These are phyloP conservation scores for Astrothelium macrocarpum DNA, from an alignment of 495 filamentous ascomycete species.

Conservation along the genomic window DNA sequence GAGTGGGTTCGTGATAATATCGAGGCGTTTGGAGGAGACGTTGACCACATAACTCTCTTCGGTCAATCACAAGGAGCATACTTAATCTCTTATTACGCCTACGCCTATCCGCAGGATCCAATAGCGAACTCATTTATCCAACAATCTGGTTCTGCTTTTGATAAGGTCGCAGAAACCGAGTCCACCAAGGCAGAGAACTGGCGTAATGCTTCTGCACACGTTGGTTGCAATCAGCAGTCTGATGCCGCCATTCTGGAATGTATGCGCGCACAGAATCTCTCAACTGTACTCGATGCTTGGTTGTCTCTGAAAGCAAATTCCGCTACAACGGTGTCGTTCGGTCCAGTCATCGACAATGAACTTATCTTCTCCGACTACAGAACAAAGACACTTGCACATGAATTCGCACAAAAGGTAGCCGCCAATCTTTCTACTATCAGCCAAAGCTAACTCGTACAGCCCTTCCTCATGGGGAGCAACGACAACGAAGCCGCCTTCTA, in stretches of 20 bases:
- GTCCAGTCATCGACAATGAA: slow-evolving; percentile 22
- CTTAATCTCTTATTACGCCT: slow-evolving; percentile 9
- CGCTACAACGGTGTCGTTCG: slow-evolving; percentile 8
- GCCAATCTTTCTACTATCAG: slow-evolving; percentile 15
- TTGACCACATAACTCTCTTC: slow-evolving; percentile 36
- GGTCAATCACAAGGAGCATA: slow-evolving; percentile 24
- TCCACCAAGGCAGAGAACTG: slow-evolving; percentile 24
- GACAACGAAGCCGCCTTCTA: slow-evolving; percentile 41
- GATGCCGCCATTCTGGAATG: slow-evolving; percentile 35
- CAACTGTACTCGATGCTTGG: slow-evolving; percentile 14
- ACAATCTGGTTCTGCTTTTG: slow-evolving; percentile 17
- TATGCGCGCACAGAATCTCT: slow-evolving; percentile 34
- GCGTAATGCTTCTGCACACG: background rate
- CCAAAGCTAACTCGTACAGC: slow-evolving; percentile 15
- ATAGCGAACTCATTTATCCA: slow-evolving; percentile 24
- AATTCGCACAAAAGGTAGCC: slow-evolving; percentile 13
- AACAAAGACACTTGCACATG: slow-evolving; percentile 18
- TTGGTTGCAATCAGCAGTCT: slow-evolving; percentile 37
- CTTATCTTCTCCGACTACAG: slow-evolving; percentile 26
- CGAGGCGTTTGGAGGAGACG: slow-evolving; percentile 55
- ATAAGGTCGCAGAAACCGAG: background rate
- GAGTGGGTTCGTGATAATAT: slow-evolving; percentile 29
- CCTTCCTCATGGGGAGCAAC: slow-evolving; percentile 14
- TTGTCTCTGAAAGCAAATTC: slow-evolving; percentile 13
- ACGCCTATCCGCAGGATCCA: slow-evolving; percentile 20